These are phyloP conservation scores for Priceomyces medius DNA, from an alignment of 805 yeast genomes.

Conservation along the genomic window DNA sequence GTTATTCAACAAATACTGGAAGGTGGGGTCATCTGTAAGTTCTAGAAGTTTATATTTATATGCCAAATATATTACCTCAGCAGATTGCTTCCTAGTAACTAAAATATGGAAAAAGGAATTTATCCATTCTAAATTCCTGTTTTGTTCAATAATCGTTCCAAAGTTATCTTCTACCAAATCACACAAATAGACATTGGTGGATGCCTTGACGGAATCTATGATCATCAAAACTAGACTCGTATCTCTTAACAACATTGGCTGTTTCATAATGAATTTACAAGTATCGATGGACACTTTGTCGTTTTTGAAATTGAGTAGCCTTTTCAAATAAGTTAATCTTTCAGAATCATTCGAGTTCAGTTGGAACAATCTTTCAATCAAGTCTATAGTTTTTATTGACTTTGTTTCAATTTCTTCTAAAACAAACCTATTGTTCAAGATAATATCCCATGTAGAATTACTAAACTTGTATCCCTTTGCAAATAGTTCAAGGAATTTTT, in stretches of 20 bases:
- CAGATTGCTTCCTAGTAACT: conserved; percentile 3
- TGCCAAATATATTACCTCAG: conserved; percentile 8
- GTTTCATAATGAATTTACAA: conserved; percentile 15
- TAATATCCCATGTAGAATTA: conserved; percentile 28
- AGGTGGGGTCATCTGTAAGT: conserved; percentile 1
- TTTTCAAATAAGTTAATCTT: conserved; percentile 10
- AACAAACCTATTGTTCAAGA: conserved; percentile 29
- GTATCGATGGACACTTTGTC: conserved; percentile 27
- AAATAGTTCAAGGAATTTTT: conserved; percentile 26
- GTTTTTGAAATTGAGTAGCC: conserved; percentile 19
- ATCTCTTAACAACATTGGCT: conserved; percentile 3
- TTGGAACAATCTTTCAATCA: conserved; percentile 22
- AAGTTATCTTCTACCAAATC: conserved; percentile 12
- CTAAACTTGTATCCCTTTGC: conserved; percentile 32
- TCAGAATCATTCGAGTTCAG: conserved; percentile 14
- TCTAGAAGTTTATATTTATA: conserved; percentile 6
- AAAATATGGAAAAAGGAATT: conserved; percentile 14
- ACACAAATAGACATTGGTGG: conserved; percentile 22
- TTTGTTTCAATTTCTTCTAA: conserved; percentile 18
- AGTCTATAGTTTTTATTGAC: conserved; percentile 15
- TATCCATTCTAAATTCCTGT: conserved; percentile 19
- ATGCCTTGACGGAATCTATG: conserved; percentile 7
- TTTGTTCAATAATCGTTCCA: conserved; percentile 9
- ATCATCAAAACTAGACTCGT: conserved; percentile 9
- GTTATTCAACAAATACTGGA: not conserved